phyloP scores from a whole-genome alignment of 805 yeast species.

The Sugiyamaella qingdaonensis region DNA sequence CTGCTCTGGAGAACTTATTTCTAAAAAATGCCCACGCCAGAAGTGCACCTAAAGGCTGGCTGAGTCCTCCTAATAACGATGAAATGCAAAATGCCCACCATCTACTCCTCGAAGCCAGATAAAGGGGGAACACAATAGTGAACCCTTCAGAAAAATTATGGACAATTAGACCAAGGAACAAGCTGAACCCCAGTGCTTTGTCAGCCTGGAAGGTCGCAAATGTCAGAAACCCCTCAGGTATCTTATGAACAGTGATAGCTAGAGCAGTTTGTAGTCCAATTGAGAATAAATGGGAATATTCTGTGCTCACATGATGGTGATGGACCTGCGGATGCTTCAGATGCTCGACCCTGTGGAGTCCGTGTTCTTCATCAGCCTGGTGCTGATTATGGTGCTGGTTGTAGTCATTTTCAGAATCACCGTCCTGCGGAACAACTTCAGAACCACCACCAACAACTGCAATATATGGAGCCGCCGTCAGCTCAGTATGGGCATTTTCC shows the following conservation, averaged over 20 bases:
- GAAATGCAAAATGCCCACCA: constrained; percentile 60
- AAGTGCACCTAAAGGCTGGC: constrained; percentile 88
- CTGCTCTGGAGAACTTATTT: constrained; percentile 34
- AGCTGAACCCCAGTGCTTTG: constrained; percentile 66
- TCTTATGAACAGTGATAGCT: constrained; percentile 82
- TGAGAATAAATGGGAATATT: constrained; percentile 70
- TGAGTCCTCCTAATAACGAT: constrained; percentile 68
- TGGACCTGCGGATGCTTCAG: constrained; percentile 35
- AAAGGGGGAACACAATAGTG: constrained; percentile 86
- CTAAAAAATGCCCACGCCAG: constrained; percentile 54
- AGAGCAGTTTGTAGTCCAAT: constrained; percentile 88
- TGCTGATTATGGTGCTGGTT: constrained; percentile 12
- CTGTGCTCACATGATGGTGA: constrained; percentile 77
- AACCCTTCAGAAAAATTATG: constrained; percentile 95
- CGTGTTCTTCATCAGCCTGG: constrained; percentile 8
- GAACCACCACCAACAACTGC: not conserved
- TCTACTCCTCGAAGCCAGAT: constrained; percentile 64
- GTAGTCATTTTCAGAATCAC: not conserved
- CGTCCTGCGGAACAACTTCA: not conserved
- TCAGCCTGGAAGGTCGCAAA: constrained; percentile 70
- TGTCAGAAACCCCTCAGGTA: constrained; percentile 93
- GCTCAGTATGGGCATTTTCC: not conserved
- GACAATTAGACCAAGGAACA: constrained; percentile 77
- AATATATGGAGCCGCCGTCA: not conserved
- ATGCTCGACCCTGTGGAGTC: constrained; percentile 7